Evolutionary conservation across 192 early-diverging fungal species (phyloP), one percentile per base, ranked within the genome.

Genomic region (Mycoemilia scoparia): DNA sequence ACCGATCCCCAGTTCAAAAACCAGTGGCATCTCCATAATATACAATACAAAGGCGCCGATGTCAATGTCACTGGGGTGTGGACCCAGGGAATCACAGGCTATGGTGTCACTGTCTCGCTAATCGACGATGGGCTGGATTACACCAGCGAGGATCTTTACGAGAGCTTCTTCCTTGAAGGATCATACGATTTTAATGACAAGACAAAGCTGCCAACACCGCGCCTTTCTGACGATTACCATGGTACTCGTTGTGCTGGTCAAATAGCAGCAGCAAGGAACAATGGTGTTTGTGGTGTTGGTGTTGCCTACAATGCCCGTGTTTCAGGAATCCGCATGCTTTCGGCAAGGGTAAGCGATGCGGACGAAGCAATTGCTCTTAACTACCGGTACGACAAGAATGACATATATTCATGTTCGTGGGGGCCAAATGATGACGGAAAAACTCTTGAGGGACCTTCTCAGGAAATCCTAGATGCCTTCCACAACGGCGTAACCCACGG

Each of bases 221-320:
- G 54, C 29, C 34, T 81, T 0, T 20, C 22, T 10, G 79, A 87
- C 21, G 95, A 98, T 49, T 69, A 69, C 29, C 95, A 98, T 50
- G 95, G 95, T 26, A 98, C 95, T 7, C 64, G 95, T 24, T 98
- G 91, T 53, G 95, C 95, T 4, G 95, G 95, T 10, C 85, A 93
- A 65, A 87, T 98, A 9, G 95, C 90, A 0, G 87, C 95, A 1
- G 62, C 60, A n/a, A 67, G 66, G 36, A 98, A 98, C 57, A 55
- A 83, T 42, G n/a, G n/a, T n/a, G 72, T 91, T 4, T 95, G 95
- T 47, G 89, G 89, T 15, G 73, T 96, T 0, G 95, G 95, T 11
- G 71, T 96, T 3, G 95, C 95, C 0, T 95, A 73, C 34, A 63
- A 79, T 35, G 77, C 89, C 8, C 70, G 76, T 38, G 80, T 98